Evolutionary conservation across 352 stramenopile species (phyloP), one percentile per base, ranked within the genome.

Genomic region (Thalassiosira livingstoniorum): DNA sequence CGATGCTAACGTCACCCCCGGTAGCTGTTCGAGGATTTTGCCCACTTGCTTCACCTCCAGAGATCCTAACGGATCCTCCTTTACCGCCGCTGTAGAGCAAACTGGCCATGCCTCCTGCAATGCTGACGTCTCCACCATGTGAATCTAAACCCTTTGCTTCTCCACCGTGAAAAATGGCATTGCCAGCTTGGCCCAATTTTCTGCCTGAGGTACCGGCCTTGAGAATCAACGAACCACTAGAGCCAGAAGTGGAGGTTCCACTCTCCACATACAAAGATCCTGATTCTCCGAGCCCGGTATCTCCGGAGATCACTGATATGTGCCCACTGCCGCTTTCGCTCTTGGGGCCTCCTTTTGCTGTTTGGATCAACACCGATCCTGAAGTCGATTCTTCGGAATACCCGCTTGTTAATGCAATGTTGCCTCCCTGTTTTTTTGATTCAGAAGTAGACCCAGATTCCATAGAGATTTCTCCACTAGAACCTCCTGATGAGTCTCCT

Each of bases 151-250:
- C 83, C 74, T 69, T 66, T 79, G 72, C 72, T 57, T 92, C 76
- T 27, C 92, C 90, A 34, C 87, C 90, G 35, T 70, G 21, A 53
- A 95, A 80, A 39, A 85, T 43, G 29, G 96, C 78, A 42, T 80
- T 61, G 13, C 92, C 92, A 29, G 2, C 15, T 21, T 51, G 10
- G 2, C 21, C 2, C 21, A 15, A 43, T n/a, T 29, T 32, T 21
- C 31, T 13, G 18, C 32, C 3, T 4, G 37, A 60, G 32, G 39
- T 5, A 43, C 66, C 65, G 35, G 57, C 2, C n/a, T 15, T 13
- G 11, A 74, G 45, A 18, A 37, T 23, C 11, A 74, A 74, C 4
- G 47, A 74, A 37, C 43, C 45, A 53, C 10, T 1, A 47, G 37
- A 34, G 23, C 90, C 89, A 73, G 80, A 68, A 34, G 55, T 62